phyloP scores from a whole-genome alignment of 2,329 filamentous ascomycete genomes.

The Calonectria naviculata region DNA sequence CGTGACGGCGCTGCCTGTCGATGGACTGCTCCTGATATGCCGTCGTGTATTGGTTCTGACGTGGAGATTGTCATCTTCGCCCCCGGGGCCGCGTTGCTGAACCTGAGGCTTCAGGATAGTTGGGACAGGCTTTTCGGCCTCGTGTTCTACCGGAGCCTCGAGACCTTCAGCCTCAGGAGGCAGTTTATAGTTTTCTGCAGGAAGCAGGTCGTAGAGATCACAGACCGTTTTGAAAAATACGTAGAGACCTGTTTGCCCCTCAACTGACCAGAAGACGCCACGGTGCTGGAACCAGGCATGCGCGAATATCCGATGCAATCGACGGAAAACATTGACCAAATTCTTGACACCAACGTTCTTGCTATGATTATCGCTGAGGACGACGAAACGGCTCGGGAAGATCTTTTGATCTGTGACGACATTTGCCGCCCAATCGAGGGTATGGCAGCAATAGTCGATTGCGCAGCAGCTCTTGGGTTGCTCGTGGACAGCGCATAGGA shows the following conservation, averaged over 20 bases:
- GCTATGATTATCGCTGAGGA: slow-evolving; percentile 66
- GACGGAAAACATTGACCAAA: slow-evolving; percentile 92
- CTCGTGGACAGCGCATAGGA: slow-evolving; percentile 97
- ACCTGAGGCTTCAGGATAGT: slow-evolving; percentile 50
- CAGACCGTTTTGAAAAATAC: slow-evolving; percentile 98
- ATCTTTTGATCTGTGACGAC: slow-evolving; percentile 94
- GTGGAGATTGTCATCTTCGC: slow-evolving; percentile 63
- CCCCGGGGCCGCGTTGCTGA: slow-evolving; percentile 43
- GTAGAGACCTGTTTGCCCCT: slow-evolving; percentile 91
- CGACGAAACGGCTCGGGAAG: slow-evolving; percentile 86
- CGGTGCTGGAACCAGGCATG: slow-evolving; percentile 99
- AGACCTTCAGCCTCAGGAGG: slow-evolving; percentile 92
- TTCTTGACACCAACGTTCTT: slow-evolving; percentile 79
- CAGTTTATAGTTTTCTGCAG: slow-evolving; percentile 95
- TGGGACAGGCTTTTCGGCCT: slow-evolving; percentile 50
- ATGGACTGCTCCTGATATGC: slow-evolving; percentile 83
- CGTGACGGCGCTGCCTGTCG: slow-evolving; percentile 80
- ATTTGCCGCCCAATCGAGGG: slow-evolving; percentile 96
- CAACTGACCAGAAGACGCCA: slow-evolving; percentile 94
- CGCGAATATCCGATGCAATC: slow-evolving; percentile 95
- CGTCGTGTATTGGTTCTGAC: slow-evolving; percentile 79
- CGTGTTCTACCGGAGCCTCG: slow-evolving; percentile 62
- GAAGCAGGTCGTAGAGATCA: slow-evolving; percentile 89
- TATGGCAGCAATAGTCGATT: slow-evolving; percentile 99
- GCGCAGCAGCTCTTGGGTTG: slow-evolving; percentile 97